Base-by-base conservation (phyloP, 2,329 filamentous ascomycete species). In the Remersonia thermophila region DNA sequence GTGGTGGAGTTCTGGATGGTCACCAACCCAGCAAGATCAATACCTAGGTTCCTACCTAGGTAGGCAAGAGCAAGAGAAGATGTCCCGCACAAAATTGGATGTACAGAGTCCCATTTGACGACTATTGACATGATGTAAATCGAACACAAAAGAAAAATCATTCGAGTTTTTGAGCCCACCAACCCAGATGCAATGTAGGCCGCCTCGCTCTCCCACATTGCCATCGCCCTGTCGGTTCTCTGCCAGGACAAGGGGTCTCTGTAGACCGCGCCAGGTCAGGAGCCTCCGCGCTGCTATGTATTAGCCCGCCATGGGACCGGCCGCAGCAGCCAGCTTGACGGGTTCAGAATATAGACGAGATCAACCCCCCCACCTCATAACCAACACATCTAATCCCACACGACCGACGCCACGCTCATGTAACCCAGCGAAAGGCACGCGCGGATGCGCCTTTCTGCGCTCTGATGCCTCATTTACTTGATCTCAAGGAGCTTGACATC, bases 401-500 rank as follows among this genome's bases (percentile, higher is more conserved):
- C 33, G 33, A 42, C 41, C 37, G 33, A 43, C 45, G 38, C 38
- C 40, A 32, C 37, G 44, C 44, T 41, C 33, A 41, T 20, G 12
- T 33, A 35, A 40, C 25, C 35, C 7, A 31, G 35, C 36, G 12
- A 38, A 23, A 23, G 20, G 20, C 20, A 23, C 20, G 20, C 20
- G 20, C 5, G 20, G 27, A 33, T 35, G 20, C 12, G 20, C 28
- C 17, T 15, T 32, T 11, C 33, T n/a, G n/a, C n/a, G n/a, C n/a
- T n/a, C n/a, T 5, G 9, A 23, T 23, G 5, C 9, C 20, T 23
- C 20, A 39, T 62, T 68, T 78, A 87, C 69, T 86, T 86, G 63
- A 86, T 83, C 61, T 82, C 78, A 37, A 89, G 65, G 36, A 87
- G 68, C 71, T 89, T 91, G 53, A 91, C 71, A 59, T 98, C 93